These are phyloP conservation scores for Pythium sukuiense DNA, from an alignment of 352 stramenopile species.

Conservation along the genomic window DNA sequence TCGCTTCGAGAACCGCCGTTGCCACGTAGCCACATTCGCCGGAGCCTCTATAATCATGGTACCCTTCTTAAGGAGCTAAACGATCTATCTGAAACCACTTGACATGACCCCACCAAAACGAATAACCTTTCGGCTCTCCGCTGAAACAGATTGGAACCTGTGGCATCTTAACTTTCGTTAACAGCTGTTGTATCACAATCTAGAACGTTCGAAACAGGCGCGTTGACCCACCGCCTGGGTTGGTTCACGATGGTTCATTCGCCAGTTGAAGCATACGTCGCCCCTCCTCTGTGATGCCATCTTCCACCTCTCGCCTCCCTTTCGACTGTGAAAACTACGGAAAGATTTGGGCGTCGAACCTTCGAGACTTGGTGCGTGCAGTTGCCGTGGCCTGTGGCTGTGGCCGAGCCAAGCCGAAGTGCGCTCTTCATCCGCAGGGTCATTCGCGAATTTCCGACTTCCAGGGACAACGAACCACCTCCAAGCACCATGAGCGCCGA, in stretches of 20 bases:
- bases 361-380: conserved; percentile 20
- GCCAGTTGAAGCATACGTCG: background rate
- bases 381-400: conserved; percentile 12
- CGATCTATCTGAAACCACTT: background rate
- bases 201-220: conserved; percentile 65
- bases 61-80: background rate
- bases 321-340: conserved; percentile 18
- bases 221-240: conserved; percentile 24
- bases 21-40: background rate
- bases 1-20: background rate
- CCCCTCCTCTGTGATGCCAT: background rate
- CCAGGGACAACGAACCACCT: conserved; percentile 30
- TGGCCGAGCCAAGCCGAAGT: background rate
- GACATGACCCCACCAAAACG: background rate
- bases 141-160: background rate
- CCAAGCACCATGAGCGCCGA: conserved; percentile 72
- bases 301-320: conserved; percentile 1
- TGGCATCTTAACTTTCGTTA: conserved; percentile 7
- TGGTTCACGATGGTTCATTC: background rate
- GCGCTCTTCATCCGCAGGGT: background rate
- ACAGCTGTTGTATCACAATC: conserved; percentile 38
- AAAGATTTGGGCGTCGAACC: conserved; percentile 26
- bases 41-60: background rate
- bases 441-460: conserved; percentile 57
- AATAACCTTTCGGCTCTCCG: background rate